A percentile compares a stretch with the other conserved stretches of the same genome.
phyloP scores from a whole-genome alignment of 176 grass and related monocot species.

The Panicum miliaceum region DNA sequence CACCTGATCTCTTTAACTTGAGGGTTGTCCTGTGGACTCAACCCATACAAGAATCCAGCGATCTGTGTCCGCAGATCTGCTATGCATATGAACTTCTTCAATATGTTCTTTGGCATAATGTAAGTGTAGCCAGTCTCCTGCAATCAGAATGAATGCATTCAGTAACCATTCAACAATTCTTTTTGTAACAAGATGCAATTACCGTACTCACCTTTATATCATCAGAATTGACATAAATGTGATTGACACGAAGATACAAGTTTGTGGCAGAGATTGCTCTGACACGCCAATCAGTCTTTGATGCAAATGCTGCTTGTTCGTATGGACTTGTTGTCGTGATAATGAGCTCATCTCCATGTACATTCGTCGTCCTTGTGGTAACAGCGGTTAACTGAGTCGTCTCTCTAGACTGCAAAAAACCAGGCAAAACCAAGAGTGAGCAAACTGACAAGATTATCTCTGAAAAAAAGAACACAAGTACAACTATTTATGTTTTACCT shows the following conservation, averaged over 20 bases:
- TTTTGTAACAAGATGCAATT: slow-evolving; percentile 1
- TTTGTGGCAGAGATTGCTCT: slow-evolving; percentile 98
- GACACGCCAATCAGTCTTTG: slow-evolving; percentile 97
- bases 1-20: slow-evolving; percentile 98
- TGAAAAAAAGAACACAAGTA: not conserved
- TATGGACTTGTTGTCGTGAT: slow-evolving; percentile 97
- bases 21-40: slow-evolving; percentile 96
- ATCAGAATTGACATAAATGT: slow-evolving; percentile 99
- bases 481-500: slow-evolving; percentile 46
- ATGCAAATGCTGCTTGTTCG: slow-evolving; percentile 91
- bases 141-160: slow-evolving; percentile 33
- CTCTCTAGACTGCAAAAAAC: slow-evolving; percentile 86
- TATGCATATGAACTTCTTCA: slow-evolving; percentile 99
- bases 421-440: slow-evolving; percentile 38
- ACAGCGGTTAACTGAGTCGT: slow-evolving; percentile 94
- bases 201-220: slow-evolving; percentile 81
- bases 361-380: slow-evolving; percentile 95
- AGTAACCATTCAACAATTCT: not conserved
- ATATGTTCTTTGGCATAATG: slow-evolving; percentile 99
- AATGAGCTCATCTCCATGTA: slow-evolving; percentile 98
- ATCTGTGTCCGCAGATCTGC: slow-evolving; percentile 96
- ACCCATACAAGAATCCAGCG: slow-evolving; percentile 80
- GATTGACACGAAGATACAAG: slow-evolving; percentile 97
- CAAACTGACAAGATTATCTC: not conserved
- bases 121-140: slow-evolving; percentile 99